Percentiles rank a stretch among this genome's conserved stretches.
Conservation (phyloP, 169 alveolate genomes). For the Perkinsus olseni region DNA sequence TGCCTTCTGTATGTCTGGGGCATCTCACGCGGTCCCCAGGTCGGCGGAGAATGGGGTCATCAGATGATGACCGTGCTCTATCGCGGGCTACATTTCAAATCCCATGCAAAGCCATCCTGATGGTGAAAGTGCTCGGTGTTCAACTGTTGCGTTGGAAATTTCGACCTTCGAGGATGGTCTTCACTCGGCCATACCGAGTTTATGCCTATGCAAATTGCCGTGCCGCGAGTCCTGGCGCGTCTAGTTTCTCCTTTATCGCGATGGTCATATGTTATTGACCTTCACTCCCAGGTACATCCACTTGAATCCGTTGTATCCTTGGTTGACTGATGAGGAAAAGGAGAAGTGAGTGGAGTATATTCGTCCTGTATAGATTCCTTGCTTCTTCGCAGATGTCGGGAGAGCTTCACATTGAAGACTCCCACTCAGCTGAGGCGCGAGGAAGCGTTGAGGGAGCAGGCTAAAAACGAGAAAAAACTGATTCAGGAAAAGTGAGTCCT, state of each 20-base stretch:
- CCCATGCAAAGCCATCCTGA: too few relatives aligned
- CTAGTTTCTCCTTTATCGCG: background rate
- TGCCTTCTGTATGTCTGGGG: too few relatives aligned
- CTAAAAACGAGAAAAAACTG: background rate
- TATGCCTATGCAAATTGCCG: too few relatives aligned
- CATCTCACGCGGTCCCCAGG: too few relatives aligned
- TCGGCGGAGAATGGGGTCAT: too few relatives aligned
- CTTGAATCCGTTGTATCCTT: background rate
- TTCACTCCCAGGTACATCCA: background rate
- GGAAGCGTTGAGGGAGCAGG: background rate
- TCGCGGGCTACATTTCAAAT: too few relatives aligned
- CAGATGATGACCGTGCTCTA: too few relatives aligned
- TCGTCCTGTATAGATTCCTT: background rate
- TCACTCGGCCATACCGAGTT: too few relatives aligned
- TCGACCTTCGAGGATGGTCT: too few relatives aligned
- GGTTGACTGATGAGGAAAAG: background rate
- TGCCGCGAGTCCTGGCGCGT: too few relatives aligned
- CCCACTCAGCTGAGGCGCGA: background rate
- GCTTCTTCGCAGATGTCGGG: background rate
- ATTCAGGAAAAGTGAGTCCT: background rate
- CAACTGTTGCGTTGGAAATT: too few relatives aligned
- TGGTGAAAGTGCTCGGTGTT: too few relatives aligned
- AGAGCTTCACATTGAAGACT: background rate
- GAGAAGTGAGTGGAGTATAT: background rate
- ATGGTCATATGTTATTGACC: background rate